Evolutionary conservation across 352 stramenopile species (phyloP), one percentile per base, ranked within the genome.

Genomic region (Achlya hypogyna): DNA sequence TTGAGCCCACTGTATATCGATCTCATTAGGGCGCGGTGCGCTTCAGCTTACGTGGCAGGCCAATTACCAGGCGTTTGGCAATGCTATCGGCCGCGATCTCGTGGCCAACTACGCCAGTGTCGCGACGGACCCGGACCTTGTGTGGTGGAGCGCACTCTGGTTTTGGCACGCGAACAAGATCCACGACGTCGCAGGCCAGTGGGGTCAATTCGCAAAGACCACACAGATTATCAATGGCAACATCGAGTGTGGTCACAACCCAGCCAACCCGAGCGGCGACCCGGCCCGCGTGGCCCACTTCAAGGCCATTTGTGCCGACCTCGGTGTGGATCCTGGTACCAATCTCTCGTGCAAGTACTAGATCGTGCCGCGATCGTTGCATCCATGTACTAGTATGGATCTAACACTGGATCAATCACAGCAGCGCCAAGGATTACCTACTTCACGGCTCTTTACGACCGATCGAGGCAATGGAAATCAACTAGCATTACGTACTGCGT

Each of bases 31-130:
- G n/a, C 53, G 53, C 22, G 53, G 53, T 10, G 53, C 53, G 14
- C 29, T 62, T 8, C 53, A 62, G 20, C 35, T 62, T n/a, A 62
- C 53, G 22, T 45, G 53, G 53, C 14, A 62, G 16, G 18, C 28
- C 53, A 62, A 62, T 25, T 62, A 62, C 35, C 8, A 62, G 22
- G 53, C n/a, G 8, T 62, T 62, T 62, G 53, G n/a, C 22, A 9
- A 62, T 10, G 53, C 53, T 25, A 62, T 62, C 53, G 53, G 53
- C 35, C 53, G 28, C 20, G n/a, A 59, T 6, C 9, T 62, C 9
- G 51, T 20, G 9, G 6, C 8, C n/a, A 62, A 62, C 53, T 10
- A 59, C 8, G 16, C n/a, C 18, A 16, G 14, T 10, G 53, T 62
- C 6, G 53, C n/a, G 18, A 51, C 53, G 53, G 6, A 62, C 14